A percentile compares a stretch with the other conserved stretches of the same genome.
phyloP scores from a whole-genome alignment of 2,329 filamentous ascomycete genomes.

The Phyllosticta citribraziliensis region DNA sequence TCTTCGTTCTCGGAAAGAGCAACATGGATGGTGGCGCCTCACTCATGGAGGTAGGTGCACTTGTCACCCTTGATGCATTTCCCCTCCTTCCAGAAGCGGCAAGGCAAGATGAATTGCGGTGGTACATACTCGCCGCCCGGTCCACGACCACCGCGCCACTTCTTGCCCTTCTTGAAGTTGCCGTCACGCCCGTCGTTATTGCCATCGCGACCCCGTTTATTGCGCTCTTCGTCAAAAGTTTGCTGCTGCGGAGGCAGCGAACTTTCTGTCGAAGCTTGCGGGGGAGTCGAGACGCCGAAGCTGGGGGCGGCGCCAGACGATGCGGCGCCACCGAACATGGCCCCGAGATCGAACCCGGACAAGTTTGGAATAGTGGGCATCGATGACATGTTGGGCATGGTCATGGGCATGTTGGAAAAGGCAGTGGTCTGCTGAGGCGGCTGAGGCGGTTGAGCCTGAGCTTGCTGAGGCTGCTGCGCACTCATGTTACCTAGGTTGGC shows the following conservation, averaged over 20 bases:
- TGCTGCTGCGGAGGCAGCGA: constrained; percentile 11
- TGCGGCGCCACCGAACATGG: constrained; percentile 6
- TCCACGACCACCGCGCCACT: constrained; percentile 49
- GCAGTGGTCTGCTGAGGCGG: constrained; percentile 9
- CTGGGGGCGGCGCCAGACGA: constrained; percentile 1
- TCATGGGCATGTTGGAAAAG: background rate
- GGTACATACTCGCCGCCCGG: constrained; percentile 41
- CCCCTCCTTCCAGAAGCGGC: constrained; percentile 60
- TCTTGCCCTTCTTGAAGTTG: constrained; percentile 14
- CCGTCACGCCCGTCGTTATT: constrained; percentile 15
- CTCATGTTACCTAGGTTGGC: constrained; percentile 17
- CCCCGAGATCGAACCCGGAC: constrained; percentile 10
- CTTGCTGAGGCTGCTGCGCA: constrained; percentile 13
- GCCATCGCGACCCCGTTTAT: constrained; percentile 27
- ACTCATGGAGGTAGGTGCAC: constrained; percentile 64
- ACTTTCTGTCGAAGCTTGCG: constrained; percentile 1
- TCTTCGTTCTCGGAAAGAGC: no score
- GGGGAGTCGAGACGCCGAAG: constrained; percentile 2
- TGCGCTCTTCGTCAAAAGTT: constrained; percentile 10
- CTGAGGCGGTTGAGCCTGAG: constrained; percentile 5
- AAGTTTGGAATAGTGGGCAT: background rate
- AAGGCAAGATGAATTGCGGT: constrained; percentile 38
- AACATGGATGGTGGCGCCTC: background rate
- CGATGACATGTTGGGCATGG: background rate
- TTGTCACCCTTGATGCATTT: constrained; percentile 64